These are phyloP conservation scores for Magnusiomyces tetraspermus DNA, from an alignment of 1,139 yeast species.

Conservation along the genomic window DNA sequence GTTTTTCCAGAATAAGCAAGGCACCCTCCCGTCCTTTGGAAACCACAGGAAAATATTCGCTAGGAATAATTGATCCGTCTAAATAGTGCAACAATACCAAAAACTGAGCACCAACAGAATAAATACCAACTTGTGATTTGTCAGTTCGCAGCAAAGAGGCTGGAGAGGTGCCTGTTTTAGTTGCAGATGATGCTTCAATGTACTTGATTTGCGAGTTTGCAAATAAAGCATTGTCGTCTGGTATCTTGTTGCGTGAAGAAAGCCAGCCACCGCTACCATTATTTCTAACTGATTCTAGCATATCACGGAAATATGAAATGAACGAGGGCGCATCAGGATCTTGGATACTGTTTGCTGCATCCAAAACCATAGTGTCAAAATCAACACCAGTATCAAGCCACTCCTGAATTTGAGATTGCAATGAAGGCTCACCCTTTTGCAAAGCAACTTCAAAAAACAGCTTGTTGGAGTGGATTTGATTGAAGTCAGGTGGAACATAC, in stretches of 20 bases:
- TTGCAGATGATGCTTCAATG: background rate
- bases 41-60: conserved; percentile 25
- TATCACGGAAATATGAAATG: background rate
- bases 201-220: background rate
- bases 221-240: background rate
- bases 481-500: conserved; percentile 1
- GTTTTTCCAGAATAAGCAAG: conserved; percentile 28
- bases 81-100: conserved; percentile 31
- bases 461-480: conserved; percentile 12
- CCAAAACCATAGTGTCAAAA: conserved; percentile 29
- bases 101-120: conserved; percentile 30
- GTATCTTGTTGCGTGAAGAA: background rate
- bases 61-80: conserved; percentile 37
- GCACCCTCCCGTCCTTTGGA: conserved; percentile 12
- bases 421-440: conserved; percentile 14
- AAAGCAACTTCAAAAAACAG: conserved; percentile 15
- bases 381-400: conserved; percentile 31
- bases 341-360: conserved; percentile 23
- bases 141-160: conserved; percentile 2
- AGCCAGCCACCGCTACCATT: conserved; percentile 8
- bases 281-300: background rate
- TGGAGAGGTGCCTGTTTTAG: background rate
- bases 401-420: conserved; percentile 27
- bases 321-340: background rate
- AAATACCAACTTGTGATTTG: conserved; percentile 21